phyloP scores from a whole-genome alignment of 2,329 filamentous ascomycete species.

The Fusarium kyushuense region DNA sequence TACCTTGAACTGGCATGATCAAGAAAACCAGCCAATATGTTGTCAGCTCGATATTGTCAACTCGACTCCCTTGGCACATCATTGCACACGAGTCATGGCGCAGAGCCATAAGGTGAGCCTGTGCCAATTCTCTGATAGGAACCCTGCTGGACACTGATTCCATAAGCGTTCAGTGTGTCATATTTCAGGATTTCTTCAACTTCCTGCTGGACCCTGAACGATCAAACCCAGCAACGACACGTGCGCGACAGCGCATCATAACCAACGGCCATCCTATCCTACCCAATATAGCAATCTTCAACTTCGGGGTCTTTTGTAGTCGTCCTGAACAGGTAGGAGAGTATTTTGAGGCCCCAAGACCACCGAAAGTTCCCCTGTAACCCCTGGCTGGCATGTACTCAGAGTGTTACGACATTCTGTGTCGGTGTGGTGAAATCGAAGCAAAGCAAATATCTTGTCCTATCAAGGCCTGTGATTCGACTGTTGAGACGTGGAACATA shows the following conservation, averaged over 20 bases:
- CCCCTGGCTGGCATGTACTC: constrained; percentile 2
- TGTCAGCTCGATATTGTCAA: constrained; percentile 21
- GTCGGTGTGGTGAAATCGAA: constrained; percentile 45
- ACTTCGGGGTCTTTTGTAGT: background rate
- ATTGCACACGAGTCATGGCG: constrained; percentile 31
- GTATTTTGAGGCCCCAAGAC: background rate
- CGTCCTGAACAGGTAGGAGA: constrained; percentile 9
- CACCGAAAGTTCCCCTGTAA: background rate
- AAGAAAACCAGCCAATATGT: background rate
- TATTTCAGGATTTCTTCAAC: background rate
- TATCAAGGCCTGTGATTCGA: constrained; percentile 17
- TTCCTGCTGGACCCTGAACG: background rate
- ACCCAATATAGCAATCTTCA: background rate
- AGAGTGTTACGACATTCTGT: constrained; percentile 40
- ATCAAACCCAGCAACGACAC: background rate
- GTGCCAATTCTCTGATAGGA: constrained; percentile 3
- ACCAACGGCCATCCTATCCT: background rate
- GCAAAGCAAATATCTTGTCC: constrained; percentile 32
- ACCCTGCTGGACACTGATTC: constrained; percentile 10
- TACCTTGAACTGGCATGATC: background rate
- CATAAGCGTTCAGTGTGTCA: background rate
- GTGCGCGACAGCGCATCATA: background rate
- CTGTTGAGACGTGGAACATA: constrained; percentile 2
- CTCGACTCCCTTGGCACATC: constrained; percentile 39
- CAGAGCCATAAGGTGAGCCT: constrained; percentile 29